Base-by-base conservation (phyloP, 2,329 filamentous ascomycete genomes). In the Exophiala dermatitidis region DNA sequence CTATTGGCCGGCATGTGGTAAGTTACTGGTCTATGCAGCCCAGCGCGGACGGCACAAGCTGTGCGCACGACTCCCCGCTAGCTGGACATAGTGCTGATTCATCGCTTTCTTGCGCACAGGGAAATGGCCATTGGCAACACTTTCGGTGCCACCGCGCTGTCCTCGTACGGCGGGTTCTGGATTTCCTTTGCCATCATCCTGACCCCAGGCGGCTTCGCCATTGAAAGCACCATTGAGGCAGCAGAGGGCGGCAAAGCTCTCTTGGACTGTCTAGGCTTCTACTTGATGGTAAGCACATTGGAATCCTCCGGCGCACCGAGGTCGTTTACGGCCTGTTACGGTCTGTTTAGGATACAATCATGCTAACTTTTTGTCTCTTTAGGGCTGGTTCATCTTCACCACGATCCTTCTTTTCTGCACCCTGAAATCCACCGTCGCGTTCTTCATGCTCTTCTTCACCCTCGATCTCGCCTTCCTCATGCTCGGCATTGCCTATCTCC, bases 101-200 rank as follows among this genome's bases (percentile, higher is more conserved):
- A 19, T 19, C 19, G 19, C 19, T 32, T 26, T 12, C 3, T 45
- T 32, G 3, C 4, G 7, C 32, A 49, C 58, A 88, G 85, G 86
- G 87, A 91, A 74, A 88, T 91, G 81, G 86, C 86, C 34, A 78
- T 88, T n/a, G 87, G 86, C 53, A 91, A 91, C 76, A 91, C 88
- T 7, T 90, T 91, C 61, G 86, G 86, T 76, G 87, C 86, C 48
- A 90, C 86, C 28, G 86, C 87, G 19, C 73, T 91, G 53, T 87
- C 85, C 6, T 90, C 86, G 0, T 91, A 88, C 66, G 87, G 88
- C 63, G 86, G 86, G 59, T 91, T 91, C 78, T 91, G 88, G 88
- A 80, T 91, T 65, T 75, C 77, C 8, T 86, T 88, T 64, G 86
- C 75, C 58, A 84, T 90, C 63, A 76, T 90, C 50, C 71, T 86